Evolutionary conservation across 306 rosid genomes (phyloP).

Genomic region (Potentilla sterilis): DNA sequence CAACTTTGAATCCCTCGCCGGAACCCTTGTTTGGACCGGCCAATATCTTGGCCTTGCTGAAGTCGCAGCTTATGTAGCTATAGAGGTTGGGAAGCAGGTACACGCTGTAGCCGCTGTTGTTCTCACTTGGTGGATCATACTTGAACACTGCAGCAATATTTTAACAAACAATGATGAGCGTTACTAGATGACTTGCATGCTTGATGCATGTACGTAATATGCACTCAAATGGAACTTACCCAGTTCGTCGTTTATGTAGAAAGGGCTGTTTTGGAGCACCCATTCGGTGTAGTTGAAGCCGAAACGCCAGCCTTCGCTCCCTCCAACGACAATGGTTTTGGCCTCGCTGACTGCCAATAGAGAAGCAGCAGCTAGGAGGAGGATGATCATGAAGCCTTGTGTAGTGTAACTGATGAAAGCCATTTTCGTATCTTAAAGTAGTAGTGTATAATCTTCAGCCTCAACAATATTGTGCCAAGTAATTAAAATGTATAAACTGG

Average conservation of each 20-base stretch:
- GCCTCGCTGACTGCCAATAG: constrained; percentile 27
- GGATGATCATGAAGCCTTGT: constrained; percentile 25
- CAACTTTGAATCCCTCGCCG: constrained; percentile 41
- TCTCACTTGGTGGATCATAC: constrained; percentile 35
- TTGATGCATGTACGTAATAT: neutral
- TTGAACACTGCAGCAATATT: constrained; percentile 46
- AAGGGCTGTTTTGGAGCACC: constrained; percentile 56
- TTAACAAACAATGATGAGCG: neutral
- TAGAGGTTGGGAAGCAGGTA: constrained; percentile 43
- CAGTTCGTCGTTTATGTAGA: constrained; percentile 47
- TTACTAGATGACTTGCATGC: neutral
- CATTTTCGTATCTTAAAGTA: constrained; percentile 15
- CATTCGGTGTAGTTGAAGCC: constrained; percentile 71
- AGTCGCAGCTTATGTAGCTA: constrained; percentile 51
- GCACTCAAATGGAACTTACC: constrained; percentile 25
- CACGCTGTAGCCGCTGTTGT: constrained; percentile 32
- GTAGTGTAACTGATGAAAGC: constrained; percentile 13
- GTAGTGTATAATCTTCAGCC: neutral
- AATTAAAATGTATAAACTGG: neutral
- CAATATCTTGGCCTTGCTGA: constrained; percentile 41
- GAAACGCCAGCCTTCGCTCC: constrained; percentile 56
- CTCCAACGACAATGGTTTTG: constrained; percentile 56
- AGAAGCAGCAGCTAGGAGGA: constrained; percentile 32
- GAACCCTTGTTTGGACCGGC: constrained; percentile 38
- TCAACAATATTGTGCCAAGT: neutral